Evolutionary conservation across 1,284 basidiomycete genomes (phyloP), one percentile per base, ranked within the genome.

Genomic region (Apiotrichum brassicae): DNA sequence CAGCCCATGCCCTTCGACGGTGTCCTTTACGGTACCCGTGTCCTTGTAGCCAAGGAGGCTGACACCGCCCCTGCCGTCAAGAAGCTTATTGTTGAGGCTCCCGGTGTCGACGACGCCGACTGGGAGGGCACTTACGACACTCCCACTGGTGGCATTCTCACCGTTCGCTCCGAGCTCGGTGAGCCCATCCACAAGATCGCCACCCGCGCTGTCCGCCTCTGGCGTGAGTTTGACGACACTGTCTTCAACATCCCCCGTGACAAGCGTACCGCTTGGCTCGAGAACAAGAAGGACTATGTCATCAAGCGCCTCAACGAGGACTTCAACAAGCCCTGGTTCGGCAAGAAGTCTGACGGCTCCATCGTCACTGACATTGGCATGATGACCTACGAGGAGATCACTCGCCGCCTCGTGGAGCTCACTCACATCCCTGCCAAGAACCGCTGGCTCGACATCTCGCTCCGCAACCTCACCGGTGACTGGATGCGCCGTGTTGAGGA

Each of bases 1-100:
- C 89, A 97, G 74, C 85, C 87, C n/a, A 98, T 98, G 95, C 94
- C 94, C 2, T 97, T 94, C 77, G 94, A 97, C 63, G 95, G 93
- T 53, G 92, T 95, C 76, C 79, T 98, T 45, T 95, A 94, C 66
- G 95, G 86, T 14, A 89, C 86, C 64, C 86, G 95, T 56, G 91
- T 97, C 70, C 97, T 98, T 91, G 88, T 95, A 37, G 94, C 94
- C 55, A 93, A 92, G 77, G 94, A 98, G 75, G 91, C 94, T 11
- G 93, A 97, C 72, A 97, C 94, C 0, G 86, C 84, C 63, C 80
- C 88, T 6, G 85, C 85, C 13, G 92, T 98, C 72, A 98, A 98
- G 79, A 87, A 97, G 73, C 80, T 98, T 57, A 97, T 98, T 61
- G 86, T 97, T 54, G 86, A 86, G 44, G 92, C 94, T 1, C 65